Base-by-base conservation (phyloP, 1,284 basidiomycete genomes). In the Ceratobasidium sp. region DNA sequence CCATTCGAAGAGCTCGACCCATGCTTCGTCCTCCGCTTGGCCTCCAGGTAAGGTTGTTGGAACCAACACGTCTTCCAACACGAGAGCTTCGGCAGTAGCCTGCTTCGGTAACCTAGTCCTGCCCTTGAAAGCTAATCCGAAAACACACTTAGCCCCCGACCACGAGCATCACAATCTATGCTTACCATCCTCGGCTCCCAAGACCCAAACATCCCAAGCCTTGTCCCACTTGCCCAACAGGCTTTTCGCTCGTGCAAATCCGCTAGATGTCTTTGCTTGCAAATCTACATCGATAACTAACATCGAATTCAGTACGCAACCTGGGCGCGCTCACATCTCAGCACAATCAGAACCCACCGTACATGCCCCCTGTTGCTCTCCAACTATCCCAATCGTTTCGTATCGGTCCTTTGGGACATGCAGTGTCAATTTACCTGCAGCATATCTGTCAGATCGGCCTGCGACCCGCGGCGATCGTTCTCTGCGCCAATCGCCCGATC, bases 281-380 rank as follows among this genome's bases (percentile, higher is more conserved):
- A 69, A 41, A 58, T 58, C 65, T 30, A 58, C 53, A n/a, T 69
- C 50, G 39, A 69, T 46, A 46, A 57, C 65, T 69, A 28, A 3
- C 61, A n/a, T 55, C 36, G 9, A 21, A 9, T 34, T 41, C 41
- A 16, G 5, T 46, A 48, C 53, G 45, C 45, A 46, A 46, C 3
- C n/a, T 46, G 46, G 36, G 4, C 43, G 41, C 53, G 39, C 9
- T 58, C 28, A 18, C 34, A 23, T 39, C 52, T 8, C 26, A 28
- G 3, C 8, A 21, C 21, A 6, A 18, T 26, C 46, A 12, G 16
- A 12, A 34, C 65, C 34, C 41, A 58, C 53, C n/a, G 28, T 69
- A 58, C 58, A 69, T 69, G 65, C 65, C 41, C 53, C 65, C 23
- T 34, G 39, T n/a, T 34, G 34, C 39, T 58, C 39, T 26, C 53